Conservation (phyloP, 106 monocot species). For the Vanilla planifolia region DNA sequence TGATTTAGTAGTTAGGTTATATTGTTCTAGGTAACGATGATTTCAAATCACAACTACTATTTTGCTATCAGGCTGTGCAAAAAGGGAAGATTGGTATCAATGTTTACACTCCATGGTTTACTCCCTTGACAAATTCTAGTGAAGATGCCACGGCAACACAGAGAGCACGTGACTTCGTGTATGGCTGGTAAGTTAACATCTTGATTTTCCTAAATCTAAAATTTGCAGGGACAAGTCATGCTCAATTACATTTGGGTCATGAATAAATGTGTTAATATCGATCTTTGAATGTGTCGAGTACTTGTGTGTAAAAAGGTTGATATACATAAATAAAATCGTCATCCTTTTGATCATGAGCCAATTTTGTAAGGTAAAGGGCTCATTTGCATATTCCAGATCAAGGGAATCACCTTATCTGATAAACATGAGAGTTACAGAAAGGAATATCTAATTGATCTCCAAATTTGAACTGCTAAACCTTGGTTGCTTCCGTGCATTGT, state of each 20-base stretch:
- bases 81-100: constrained; percentile 37
- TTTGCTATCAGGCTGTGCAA: constrained; percentile 23
- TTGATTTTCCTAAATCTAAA: neutral
- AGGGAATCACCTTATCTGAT: no score
- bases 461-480: no score
- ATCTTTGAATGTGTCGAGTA: no score
- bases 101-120: constrained; percentile 18
- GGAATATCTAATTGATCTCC: no score
- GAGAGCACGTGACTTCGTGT: constrained; percentile 25
- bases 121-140: constrained; percentile 30
- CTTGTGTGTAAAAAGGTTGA: no score
- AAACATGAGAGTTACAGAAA: no score
- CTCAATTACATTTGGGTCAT: neutral
- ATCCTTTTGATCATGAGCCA: no score
- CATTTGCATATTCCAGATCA: no score
- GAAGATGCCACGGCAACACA: constrained; percentile 27
- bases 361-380: no score
- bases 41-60: neutral
- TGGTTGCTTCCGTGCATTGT: no score
- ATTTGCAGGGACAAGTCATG: neutral
- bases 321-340: no score
- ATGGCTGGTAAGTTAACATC: constrained; percentile 35
- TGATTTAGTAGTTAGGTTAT: neutral
- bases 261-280: no score
- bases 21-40: neutral